Percentiles rank a stretch among this genome's conserved stretches.
Evolutionary conservation across 192 early-diverging fungal species (phyloP).

Genomic region (Chytriomyces sp.): DNA sequence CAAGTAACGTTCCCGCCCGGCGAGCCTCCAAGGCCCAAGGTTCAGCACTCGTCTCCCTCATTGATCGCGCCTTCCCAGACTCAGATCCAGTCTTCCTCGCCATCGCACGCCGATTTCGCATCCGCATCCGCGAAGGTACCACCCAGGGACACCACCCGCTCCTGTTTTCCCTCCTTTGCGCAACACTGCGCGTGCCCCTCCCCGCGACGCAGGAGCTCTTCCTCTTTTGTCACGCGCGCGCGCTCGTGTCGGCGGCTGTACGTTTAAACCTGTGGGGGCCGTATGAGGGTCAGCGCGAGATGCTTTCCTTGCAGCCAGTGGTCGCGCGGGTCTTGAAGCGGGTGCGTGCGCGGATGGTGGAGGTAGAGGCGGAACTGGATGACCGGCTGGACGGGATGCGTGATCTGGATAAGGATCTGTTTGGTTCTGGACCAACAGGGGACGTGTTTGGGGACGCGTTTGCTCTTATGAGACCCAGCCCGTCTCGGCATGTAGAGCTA

Average conservation of each 20-base stretch:
- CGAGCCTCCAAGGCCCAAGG: conserved; percentile 72
- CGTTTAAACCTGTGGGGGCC: conserved; percentile 89
- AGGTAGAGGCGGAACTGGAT: not conserved
- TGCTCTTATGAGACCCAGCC: too few relatives aligned
- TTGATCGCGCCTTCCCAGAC: conserved; percentile 6
- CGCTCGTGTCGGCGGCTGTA: conserved; percentile 84
- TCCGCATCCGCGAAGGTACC: not conserved
- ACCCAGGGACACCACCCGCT: conserved; percentile 76
- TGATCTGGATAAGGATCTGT: not conserved
- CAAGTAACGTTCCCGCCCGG: conserved; percentile 61
- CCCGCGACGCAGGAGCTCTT: conserved; percentile 72
- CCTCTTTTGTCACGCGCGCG: conserved; percentile 83
- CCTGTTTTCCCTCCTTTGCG: conserved; percentile 74
- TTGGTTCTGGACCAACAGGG: too few relatives aligned
- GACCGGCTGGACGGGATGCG: not conserved
- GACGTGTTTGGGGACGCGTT: not conserved
- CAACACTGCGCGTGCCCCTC: conserved; percentile 37
- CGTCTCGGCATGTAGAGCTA: conserved; percentile 8
- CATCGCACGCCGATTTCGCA: not conserved
- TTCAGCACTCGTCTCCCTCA: conserved; percentile 43
- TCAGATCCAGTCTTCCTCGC: not conserved
- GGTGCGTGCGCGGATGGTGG: conserved; percentile 12
- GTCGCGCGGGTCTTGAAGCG: not conserved
- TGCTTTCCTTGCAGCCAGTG: conserved; percentile 43
- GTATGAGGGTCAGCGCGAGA: conserved; percentile 78